A percentile compares a stretch with the other conserved stretches of the same genome.
Evolutionary conservation across 805 yeast genomes (phyloP).

Genomic region (Pachysolen tannophilus): DNA sequence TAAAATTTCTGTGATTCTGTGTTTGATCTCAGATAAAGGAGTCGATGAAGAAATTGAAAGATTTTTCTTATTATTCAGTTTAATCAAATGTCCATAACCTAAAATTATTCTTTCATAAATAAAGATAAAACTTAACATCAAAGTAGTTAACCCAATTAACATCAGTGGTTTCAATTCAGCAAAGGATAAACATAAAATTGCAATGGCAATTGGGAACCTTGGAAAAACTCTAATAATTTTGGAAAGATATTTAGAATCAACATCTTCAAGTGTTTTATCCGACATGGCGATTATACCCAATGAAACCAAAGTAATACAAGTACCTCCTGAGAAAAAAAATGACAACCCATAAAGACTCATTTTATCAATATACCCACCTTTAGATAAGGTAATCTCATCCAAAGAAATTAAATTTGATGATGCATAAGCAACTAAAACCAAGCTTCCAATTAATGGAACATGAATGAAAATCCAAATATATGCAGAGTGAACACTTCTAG

Average conservation of each 20-base stretch:
- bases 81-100: no score
- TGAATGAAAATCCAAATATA: conserved; percentile 38
- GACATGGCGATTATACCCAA: conserved; percentile 32
- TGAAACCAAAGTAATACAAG: conserved; percentile 33
- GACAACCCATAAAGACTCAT: conserved; percentile 31
- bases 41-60: no score
- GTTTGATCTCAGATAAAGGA: no score
- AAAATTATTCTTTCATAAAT: no score
- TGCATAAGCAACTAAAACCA: conserved; percentile 52
- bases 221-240: not conserved
- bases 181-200: conserved; percentile 34
- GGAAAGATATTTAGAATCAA: not conserved
- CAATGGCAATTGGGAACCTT: conserved; percentile 31
- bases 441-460: conserved; percentile 40
- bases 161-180: conserved; percentile 30
- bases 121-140: no score
- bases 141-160: conserved; percentile 33
- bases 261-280: conserved; percentile 27
- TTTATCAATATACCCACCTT: conserved; percentile 21
- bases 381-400: conserved; percentile 14
- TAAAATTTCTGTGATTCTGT: no score
- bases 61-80: no score
- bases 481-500: conserved; percentile 40
- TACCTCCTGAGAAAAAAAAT: conserved; percentile 46
- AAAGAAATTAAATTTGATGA: conserved; percentile 38